Base-by-base conservation (phyloP, 1,284 basidiomycete genomes). In the Sanguinoderma infundibulare region DNA sequence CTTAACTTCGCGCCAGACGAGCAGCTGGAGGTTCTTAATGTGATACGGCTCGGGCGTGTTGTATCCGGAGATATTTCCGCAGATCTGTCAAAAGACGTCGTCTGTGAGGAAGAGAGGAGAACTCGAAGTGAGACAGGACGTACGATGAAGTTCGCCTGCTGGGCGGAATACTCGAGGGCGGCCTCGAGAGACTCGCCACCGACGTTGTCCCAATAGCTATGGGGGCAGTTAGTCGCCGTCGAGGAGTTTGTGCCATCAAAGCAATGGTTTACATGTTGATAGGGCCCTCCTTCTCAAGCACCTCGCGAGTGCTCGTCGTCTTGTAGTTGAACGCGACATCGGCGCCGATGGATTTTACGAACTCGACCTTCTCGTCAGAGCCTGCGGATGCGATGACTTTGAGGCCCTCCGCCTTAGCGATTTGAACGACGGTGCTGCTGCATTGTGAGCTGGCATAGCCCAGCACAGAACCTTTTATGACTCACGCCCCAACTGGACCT, bases 321-420 rank as follows among this genome's bases (percentile, higher is more conserved):
- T 92, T 92, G 77, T 92, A 92, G 75, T 92, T 91, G 76, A 92
- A 85, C 0, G 81, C 85, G 12, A 85, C 81, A 68, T 93, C 89
- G 7, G 84, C 85, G 0, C 89, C 89, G 44, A 90, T 71, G 35
- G 81, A 72, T 64, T 83, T 83, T 67, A 91, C 79, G 72, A 83
- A 87, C 12, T 78, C 72, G 55, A 88, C 84, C 73, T 93, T 94
- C 54, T 87, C 86, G 5, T 85, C 80, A 0, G 86, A 85, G 1
- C 91, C 91, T 0, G 90, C 89, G 0, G 90, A 89, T 1, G 84
- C 90, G 62, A 92, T 87, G 55, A 92, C 89, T 64, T 87, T 87
- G 32, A 87, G 73, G 0, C 87, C 89, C 15, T 83, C 81, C 5
- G 77, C 74, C 62, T 89, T 90, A 2, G 86, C 87, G n/a, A 90